phyloP scores from a whole-genome alignment of 1,284 basidiomycete species.

The Erythrobasidium hasegawianum region DNA sequence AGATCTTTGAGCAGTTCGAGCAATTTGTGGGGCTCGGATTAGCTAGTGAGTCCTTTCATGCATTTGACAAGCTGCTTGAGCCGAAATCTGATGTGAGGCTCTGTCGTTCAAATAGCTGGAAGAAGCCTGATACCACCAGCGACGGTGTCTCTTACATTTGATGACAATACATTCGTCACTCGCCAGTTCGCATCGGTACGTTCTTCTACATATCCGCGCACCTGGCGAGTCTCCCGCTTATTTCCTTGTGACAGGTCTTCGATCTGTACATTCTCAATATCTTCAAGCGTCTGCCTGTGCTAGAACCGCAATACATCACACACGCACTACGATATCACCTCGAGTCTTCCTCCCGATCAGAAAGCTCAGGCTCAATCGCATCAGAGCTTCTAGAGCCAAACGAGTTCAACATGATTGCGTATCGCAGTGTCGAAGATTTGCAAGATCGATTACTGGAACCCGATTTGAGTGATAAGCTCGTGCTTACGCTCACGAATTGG shows the following conservation, averaged over 20 bases:
- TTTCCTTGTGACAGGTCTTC: no score
- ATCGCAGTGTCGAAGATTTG: conserved; percentile 11
- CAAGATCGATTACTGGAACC: not conserved
- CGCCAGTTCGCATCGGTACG: conserved; percentile 17
- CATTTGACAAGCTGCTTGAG: no score
- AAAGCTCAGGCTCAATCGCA: not conserved
- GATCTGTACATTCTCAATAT: conserved; percentile 8
- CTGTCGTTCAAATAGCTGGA: conserved; percentile 9
- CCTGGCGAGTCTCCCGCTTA: no score
- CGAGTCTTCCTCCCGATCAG: no score
- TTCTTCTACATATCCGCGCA: no score
- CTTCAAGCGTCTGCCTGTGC: conserved; percentile 1
- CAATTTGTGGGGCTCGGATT: conserved; percentile 12
- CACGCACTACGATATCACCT: conserved; percentile 22
- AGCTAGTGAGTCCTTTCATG: no score
- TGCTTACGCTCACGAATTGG: conserved; percentile 26
- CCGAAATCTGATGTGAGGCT: no score
- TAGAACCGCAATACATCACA: conserved; percentile 19
- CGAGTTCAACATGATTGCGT: conserved; percentile 18
- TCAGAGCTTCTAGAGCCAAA: conserved; percentile 7
- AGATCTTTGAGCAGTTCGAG: conserved; percentile 19
- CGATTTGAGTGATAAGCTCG: conserved; percentile 2
- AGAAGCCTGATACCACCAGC: conserved; percentile 13
- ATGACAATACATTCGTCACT: not conserved
- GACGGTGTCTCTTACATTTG: conserved; percentile 1